phyloP scores from a whole-genome alignment of 2,329 filamentous ascomycete species.

The Penicillium sp. region DNA sequence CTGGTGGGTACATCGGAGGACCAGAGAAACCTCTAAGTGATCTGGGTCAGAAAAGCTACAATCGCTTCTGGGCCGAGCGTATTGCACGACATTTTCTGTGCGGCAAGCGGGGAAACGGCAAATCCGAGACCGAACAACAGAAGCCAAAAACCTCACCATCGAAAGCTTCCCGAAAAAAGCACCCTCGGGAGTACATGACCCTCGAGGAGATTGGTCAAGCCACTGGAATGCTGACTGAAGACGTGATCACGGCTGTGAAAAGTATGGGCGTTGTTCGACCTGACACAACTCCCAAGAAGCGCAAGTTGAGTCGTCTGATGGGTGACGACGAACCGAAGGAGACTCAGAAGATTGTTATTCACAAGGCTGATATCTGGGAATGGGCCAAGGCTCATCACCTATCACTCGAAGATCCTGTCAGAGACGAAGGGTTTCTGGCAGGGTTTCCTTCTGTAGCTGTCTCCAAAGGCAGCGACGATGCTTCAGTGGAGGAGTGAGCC shows the following conservation, averaged over 20 bases:
- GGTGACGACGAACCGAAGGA: conserved; percentile 31
- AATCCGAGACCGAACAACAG: conserved; percentile 35
- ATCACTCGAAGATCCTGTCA: conserved; percentile 67
- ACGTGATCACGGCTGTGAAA: conserved; percentile 75
- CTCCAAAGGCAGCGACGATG: conserved; percentile 34
- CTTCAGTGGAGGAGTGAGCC: conserved; percentile 23
- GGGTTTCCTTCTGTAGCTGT: conserved; percentile 59
- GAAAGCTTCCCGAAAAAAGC: conserved; percentile 50
- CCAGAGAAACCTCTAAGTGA: conserved; percentile 93
- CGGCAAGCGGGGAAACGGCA: conserved; percentile 32
- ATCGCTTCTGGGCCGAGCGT: conserved; percentile 82
- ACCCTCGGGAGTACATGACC: conserved; percentile 57
- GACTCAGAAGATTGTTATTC: conserved; percentile 51
- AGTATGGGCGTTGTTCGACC: conserved; percentile 74
- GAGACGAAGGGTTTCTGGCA: conserved; percentile 73
- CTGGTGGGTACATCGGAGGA: conserved; percentile 73
- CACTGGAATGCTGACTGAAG: conserved; percentile 84
- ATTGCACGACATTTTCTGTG: conserved; percentile 69
- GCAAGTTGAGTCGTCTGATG: conserved; percentile 47
- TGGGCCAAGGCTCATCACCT: conserved; percentile 70
- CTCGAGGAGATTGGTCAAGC: conserved; percentile 72
- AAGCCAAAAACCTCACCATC: conserved; percentile 29
- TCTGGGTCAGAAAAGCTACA: conserved; percentile 79
- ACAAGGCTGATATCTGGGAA: conserved; percentile 62
- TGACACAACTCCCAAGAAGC: conserved; percentile 56